phyloP scores from a whole-genome alignment of 169 alveolate species.

The Babesia ovata region DNA sequence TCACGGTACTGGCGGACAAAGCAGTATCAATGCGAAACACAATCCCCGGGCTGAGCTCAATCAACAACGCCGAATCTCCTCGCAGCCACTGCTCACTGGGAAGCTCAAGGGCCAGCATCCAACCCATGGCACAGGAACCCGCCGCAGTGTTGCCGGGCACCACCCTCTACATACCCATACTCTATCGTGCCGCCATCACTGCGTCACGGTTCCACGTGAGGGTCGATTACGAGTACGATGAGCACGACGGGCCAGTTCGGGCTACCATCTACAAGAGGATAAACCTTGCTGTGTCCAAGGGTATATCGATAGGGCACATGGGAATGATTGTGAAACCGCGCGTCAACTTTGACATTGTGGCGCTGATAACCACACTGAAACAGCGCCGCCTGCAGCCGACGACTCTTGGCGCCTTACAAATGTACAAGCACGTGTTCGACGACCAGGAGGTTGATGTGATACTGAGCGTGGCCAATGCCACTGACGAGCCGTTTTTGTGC shows the following conservation, averaged over 20 bases:
- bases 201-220: constrained; percentile 13
- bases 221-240: constrained; percentile 30
- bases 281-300: constrained; percentile 1
- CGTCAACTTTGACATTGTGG: not conserved
- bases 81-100: not conserved
- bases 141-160: constrained; percentile 20
- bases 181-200: constrained; percentile 32
- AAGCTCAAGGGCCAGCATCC: not conserved
- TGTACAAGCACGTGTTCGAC: constrained; percentile 16
- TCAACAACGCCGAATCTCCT: not conserved
- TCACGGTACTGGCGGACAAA: constrained; percentile 9
- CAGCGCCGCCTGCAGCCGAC: not conserved
- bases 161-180: constrained; percentile 37
- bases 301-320: constrained; percentile 18
- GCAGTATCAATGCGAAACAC: not conserved
- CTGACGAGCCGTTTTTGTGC: constrained; percentile 27
- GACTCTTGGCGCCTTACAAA: not conserved
- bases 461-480: constrained; percentile 28
- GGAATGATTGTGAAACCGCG: constrained; percentile 25
- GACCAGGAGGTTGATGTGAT: constrained; percentile 14
- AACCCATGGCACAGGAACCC: not conserved
- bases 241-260: constrained; percentile 17
- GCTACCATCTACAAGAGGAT: constrained; percentile 15
- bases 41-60: not conserved
- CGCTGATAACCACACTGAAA: not conserved